Evolutionary conservation across 257 asterid species (phyloP).

Genomic region (Linderniella brevidens): DNA sequence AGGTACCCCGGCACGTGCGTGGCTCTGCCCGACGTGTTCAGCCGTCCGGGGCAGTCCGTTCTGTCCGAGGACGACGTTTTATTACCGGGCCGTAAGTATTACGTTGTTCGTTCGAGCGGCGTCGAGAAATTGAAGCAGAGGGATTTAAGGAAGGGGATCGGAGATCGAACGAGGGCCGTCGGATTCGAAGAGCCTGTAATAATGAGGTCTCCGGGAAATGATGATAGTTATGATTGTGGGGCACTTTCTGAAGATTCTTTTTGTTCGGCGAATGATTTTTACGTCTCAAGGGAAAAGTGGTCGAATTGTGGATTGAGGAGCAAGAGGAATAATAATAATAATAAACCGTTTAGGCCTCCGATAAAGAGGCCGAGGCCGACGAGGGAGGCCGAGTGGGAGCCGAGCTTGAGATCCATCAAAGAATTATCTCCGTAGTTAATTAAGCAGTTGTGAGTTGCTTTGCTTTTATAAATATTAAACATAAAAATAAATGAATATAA

Average conservation of each 20-base stretch:
- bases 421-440: constrained; percentile 33
- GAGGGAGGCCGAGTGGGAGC: constrained; percentile 57
- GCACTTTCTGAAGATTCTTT: constrained; percentile 18
- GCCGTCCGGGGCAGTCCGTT: constrained; percentile 31
- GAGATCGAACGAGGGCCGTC: constrained; percentile 12
- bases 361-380: constrained; percentile 36
- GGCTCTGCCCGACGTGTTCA: constrained; percentile 35
- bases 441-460: too few species aligned
- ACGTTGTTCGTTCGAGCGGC: constrained; percentile 26
- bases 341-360: constrained; percentile 43
- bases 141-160: constrained; percentile 9
- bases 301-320: constrained; percentile 15
- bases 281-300: constrained; percentile 24
- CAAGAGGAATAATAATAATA: too few species aligned
- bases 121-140: constrained; percentile 37
- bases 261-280: constrained; percentile 27
- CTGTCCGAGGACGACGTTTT: constrained; percentile 24
- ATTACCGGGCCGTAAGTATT: constrained; percentile 43
- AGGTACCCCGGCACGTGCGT: constrained; percentile 49
- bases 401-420: constrained; percentile 29
- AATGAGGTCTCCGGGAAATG: too few species aligned
- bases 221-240: constrained; percentile 14
- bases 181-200: constrained; percentile 9
- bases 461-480: too few species aligned
- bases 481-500: too few species aligned